A percentile compares a stretch with the other conserved stretches of the same genome.
phyloP scores from a whole-genome alignment of 1,284 basidiomycete genomes.

The Somion occarium region DNA sequence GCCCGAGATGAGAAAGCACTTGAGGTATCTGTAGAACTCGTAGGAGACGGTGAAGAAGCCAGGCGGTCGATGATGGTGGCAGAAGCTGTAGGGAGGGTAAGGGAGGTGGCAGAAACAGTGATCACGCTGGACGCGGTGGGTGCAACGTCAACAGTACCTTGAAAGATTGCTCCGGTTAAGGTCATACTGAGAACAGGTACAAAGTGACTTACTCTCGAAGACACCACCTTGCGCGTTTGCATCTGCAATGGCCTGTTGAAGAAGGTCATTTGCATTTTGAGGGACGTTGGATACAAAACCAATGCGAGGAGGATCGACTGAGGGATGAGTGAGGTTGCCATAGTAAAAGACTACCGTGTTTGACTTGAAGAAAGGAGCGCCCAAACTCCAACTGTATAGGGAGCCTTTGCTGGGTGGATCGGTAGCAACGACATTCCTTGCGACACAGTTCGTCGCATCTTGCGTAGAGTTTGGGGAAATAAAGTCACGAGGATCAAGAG shows the following conservation, averaged over 20 bases:
- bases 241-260: conserved; percentile 34
- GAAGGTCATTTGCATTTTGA: conserved; percentile 36
- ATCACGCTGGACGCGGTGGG: not conserved
- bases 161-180: not conserved
- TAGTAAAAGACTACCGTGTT: conserved; percentile 51
- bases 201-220: conserved; percentile 35
- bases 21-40: not conserved
- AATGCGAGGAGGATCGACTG: conserved; percentile 60
- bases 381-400: conserved; percentile 35
- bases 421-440: conserved; percentile 47
- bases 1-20: not conserved
- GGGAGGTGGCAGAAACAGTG: not conserved
- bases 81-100: not conserved
- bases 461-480: conserved; percentile 33
- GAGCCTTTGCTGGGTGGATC: conserved; percentile 40
- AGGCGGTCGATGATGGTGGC: not conserved
- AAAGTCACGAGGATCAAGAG: conserved; percentile 66
- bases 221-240: conserved; percentile 35
- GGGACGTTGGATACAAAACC: conserved; percentile 68
- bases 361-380: conserved; percentile 38
- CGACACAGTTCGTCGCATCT: conserved; percentile 39
- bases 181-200: not conserved
- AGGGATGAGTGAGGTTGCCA: conserved; percentile 61
- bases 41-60: not conserved
- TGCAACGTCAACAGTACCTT: not conserved